These are phyloP conservation scores for Paraphaeosphaeria sporulosa DNA, from an alignment of 2,329 filamentous ascomycete genomes.

Conservation along the genomic window DNA sequence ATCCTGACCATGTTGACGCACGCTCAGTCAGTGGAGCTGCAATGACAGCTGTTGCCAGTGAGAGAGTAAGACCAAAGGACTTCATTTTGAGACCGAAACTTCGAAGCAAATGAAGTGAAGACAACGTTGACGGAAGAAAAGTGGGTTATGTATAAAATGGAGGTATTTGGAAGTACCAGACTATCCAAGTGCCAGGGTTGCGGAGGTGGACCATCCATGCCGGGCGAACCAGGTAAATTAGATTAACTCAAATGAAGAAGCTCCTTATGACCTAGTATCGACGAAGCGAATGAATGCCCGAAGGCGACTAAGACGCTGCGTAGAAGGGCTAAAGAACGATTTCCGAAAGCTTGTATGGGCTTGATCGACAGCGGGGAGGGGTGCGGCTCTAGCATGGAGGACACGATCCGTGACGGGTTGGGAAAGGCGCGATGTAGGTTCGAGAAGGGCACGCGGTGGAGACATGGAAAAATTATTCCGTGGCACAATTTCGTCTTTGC, in stretches of 20 bases:
- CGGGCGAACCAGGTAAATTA: conserved; percentile 34
- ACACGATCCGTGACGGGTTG: conserved; percentile 24
- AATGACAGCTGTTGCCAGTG: conserved; percentile 27
- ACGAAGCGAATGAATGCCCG: neutral
- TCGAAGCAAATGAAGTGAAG: neutral
- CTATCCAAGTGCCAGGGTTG: conserved; percentile 18
- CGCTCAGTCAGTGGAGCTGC: conserved; percentile 28
- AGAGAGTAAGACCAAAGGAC: conserved; percentile 30
- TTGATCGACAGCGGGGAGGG: conserved; percentile 1
- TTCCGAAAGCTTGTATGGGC: conserved; percentile 17
- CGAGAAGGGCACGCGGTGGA: neutral
- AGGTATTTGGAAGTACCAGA: conserved; percentile 20
- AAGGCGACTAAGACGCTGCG: conserved; percentile 11
- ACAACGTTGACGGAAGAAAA: neutral
- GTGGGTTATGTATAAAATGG: conserved; percentile 20
- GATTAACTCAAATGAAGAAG: conserved; percentile 32
- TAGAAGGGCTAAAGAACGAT: conserved; percentile 29
- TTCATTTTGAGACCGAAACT: conserved; percentile 24
- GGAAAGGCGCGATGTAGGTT: conserved; percentile 18
- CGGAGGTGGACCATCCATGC: conserved; percentile 23
- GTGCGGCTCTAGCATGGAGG: conserved; percentile 10
- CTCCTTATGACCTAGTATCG: conserved; percentile 19
- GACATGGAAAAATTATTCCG: conserved; percentile 15
- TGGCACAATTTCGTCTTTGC: neutral
- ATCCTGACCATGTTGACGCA: conserved; percentile 38